phyloP scores from a whole-genome alignment of 768 basidiomycete genomes.

The Termitomyces eurrhizus region DNA sequence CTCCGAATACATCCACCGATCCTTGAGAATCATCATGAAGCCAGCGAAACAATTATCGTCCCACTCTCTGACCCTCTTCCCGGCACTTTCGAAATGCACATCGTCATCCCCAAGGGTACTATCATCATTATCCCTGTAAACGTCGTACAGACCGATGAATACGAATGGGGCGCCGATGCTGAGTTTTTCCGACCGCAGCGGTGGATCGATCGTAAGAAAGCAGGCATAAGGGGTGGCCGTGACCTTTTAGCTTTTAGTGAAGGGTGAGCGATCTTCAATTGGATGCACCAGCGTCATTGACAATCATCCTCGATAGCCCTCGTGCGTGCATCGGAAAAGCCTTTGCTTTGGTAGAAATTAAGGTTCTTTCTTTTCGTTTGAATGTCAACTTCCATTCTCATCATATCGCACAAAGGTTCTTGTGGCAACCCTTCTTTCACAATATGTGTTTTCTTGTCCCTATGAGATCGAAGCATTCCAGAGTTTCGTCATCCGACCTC shows the following conservation, averaged over 20 bases:
- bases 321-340: constrained; percentile 57
- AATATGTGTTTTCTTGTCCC: constrained; percentile 50
- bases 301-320: constrained; percentile 34
- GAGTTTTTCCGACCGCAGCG: constrained; percentile 55
- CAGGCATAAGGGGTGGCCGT: constrained; percentile 27
- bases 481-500: constrained; percentile 62
- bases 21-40: constrained; percentile 63
- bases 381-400: background rate
- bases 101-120: constrained; percentile 56
- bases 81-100: constrained; percentile 35
- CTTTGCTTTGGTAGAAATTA: constrained; percentile 58
- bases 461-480: constrained; percentile 59
- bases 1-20: constrained; percentile 60
- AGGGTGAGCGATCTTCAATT: constrained; percentile 34
- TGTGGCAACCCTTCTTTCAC: constrained; percentile 45
- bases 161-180: constrained; percentile 59
- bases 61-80: constrained; percentile 52
- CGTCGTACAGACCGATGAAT: constrained; percentile 50
- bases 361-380: constrained; percentile 29
- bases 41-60: constrained; percentile 45
- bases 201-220: constrained; percentile 47
- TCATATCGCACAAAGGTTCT: constrained; percentile 26
- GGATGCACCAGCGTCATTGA: constrained; percentile 5
- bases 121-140: constrained; percentile 52
- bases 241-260: constrained; percentile 56